These are phyloP conservation scores for Tolypocladium amazonense DNA, from an alignment of 2,329 filamentous ascomycete species.

Conservation along the genomic window DNA sequence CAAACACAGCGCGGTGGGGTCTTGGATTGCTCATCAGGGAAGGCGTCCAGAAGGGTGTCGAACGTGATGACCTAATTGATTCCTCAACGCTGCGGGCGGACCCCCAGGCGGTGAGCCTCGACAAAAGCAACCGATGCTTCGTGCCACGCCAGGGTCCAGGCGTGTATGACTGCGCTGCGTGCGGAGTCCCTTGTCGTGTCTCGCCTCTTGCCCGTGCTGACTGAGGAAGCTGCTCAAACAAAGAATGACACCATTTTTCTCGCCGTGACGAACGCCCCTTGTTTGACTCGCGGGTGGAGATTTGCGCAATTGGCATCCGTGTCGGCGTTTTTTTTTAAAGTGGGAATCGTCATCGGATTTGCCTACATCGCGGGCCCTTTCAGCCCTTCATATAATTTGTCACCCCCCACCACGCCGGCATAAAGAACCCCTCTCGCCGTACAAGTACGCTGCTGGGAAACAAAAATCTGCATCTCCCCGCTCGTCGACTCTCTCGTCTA, in stretches of 20 bases:
- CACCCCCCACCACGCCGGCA: not conserved
- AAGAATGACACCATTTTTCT: not conserved
- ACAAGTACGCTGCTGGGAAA: not conserved
- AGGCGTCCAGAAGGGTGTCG: not conserved
- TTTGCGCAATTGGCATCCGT: too few species aligned
- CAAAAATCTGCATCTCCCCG: not conserved
- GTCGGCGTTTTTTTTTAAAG: not conserved
- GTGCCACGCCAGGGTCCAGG: not conserved
- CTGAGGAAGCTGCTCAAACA: not conserved
- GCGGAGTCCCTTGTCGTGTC: not conserved
- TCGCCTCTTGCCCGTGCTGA: not conserved
- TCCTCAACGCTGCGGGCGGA: not conserved
- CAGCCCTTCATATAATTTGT: not conserved
- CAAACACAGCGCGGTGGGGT: not conserved
- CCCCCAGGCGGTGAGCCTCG: not conserved
- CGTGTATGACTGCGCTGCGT: not conserved
- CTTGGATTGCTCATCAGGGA: not conserved
- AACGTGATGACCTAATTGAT: conserved; percentile 1
- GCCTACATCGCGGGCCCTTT: not conserved
- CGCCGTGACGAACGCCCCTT: not conserved
- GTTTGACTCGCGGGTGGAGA: not conserved
- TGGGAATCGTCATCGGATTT: not conserved
- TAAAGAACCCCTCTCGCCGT: not conserved
- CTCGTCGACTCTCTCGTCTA: not conserved
- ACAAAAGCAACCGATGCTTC: not conserved